A percentile compares a stretch with the other conserved stretches of the same genome.
phyloP scores from a whole-genome alignment of 2,329 filamentous ascomycete species.

The Stemphylium beticola region DNA sequence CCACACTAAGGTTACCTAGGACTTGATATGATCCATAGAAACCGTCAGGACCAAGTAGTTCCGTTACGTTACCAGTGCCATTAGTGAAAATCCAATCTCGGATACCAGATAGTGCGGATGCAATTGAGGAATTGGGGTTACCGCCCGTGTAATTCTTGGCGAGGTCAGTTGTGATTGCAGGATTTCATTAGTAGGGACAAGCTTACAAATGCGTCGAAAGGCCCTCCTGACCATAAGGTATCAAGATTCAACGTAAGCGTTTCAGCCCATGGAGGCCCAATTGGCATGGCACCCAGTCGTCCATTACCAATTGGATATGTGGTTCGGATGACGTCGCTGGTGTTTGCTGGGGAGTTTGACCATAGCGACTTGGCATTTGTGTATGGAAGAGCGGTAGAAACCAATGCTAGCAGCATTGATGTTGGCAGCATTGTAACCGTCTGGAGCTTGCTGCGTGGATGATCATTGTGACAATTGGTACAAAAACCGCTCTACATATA shows the following conservation, averaged over 20 bases:
- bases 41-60: constrained; percentile 48
- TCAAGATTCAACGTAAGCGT: constrained; percentile 57
- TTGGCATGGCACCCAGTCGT: constrained; percentile 54
- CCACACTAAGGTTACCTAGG: constrained; percentile 55
- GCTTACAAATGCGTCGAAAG: constrained; percentile 53
- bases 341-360: constrained; percentile 25
- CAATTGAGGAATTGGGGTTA: constrained; percentile 50
- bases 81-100: constrained; percentile 58
- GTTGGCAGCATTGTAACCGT: background rate
- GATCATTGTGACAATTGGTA: background rate
- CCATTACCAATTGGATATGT: constrained; percentile 59
- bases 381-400: background rate
- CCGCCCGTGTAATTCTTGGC: constrained; percentile 55
- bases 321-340: constrained; percentile 30
- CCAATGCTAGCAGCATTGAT: background rate
- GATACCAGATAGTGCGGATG: constrained; percentile 50
- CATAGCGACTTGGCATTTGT: constrained; percentile 27
- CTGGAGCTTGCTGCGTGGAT: background rate
- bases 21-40: constrained; percentile 57
- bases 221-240: constrained; percentile 59
- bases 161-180: background rate
- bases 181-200: rapidly evolving
- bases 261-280: constrained; percentile 53
- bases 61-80: constrained; percentile 53
- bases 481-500: background rate